Conservation (phyloP, 2,329 filamentous ascomycete species). For the Neocatenulostroma microsporum region DNA sequence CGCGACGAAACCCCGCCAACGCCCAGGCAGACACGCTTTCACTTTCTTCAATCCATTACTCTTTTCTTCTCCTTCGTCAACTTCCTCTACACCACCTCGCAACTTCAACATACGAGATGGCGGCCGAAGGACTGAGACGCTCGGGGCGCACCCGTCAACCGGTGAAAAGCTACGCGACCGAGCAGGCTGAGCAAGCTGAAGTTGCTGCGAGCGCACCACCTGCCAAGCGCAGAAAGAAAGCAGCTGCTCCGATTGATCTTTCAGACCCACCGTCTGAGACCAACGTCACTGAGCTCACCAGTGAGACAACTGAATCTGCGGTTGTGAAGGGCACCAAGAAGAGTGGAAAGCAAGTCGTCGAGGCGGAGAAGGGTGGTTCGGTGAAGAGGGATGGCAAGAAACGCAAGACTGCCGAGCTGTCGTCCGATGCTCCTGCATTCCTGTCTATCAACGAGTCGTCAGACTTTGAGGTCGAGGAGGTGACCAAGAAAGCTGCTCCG, state of each 20-base stretch:
- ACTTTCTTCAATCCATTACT: too few species aligned
- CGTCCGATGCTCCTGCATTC: not conserved
- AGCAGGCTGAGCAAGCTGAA: conserved; percentile 5
- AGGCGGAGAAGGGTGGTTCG: not conserved
- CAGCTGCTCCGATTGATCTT: not conserved
- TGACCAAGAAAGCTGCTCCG: not conserved
- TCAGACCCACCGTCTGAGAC: not conserved
- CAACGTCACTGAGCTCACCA: conserved; percentile 2
- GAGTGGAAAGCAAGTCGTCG: not conserved
- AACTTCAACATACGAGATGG: not conserved
- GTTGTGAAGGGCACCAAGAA: not conserved
- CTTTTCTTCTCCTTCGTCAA: not conserved
- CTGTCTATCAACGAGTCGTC: too few species aligned
- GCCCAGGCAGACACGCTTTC: too few species aligned
- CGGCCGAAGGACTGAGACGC: conserved; percentile 6
- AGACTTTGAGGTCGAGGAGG: too few species aligned
- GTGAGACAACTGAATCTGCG: not conserved
- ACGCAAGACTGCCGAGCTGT: conserved; percentile 6
- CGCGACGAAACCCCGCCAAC: too few species aligned
- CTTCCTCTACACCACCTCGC: not conserved
- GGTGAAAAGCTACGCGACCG: conserved; percentile 11
- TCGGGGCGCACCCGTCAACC: conserved; percentile 15
- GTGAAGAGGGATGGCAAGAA: conserved; percentile 7
- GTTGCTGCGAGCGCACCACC: not conserved
- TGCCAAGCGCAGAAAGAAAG: conserved; percentile 3